Evolutionary conservation across 768 basidiomycete genomes (phyloP), one percentile per base, ranked within the genome.

Genomic region (Mycena rosella): DNA sequence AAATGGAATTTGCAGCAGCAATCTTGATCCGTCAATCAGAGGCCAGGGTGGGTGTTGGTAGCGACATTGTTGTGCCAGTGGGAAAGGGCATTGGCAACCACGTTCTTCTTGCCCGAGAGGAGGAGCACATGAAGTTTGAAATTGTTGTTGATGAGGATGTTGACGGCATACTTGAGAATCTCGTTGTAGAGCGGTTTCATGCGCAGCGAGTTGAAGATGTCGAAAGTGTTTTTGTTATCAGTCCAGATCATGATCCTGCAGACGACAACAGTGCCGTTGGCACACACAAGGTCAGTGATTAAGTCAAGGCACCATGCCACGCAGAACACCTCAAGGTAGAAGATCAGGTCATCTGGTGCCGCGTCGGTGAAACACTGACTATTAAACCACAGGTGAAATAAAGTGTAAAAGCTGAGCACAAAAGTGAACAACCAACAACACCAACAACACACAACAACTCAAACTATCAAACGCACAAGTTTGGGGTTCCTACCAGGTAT

Each of bases 31-130:
- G n/a, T n/a, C 20, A 18, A 65, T 72, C 42, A 26, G 3, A 57
- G 49, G 8, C 26, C 67, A 20, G 65, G 26, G 66, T 55, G 20
- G 51, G 27, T 17, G 48, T 20, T 0, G n/a, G 62, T 17, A 24
- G 68, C 34, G 52, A 10, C 26, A 63, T 66, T 22, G 61, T 68
- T 42, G 49, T 62, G 1, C 67, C 47, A 70, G 8, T 73, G 74
- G 0, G 77, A 79, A 0, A 81, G 60, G 0, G 74, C 71, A 49
- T 80, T 78, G 4, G 77, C 79, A 1, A 78, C 66, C 2, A 34
- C 18, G 48, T 79, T 80, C 0, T 69, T 6, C 10, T 69, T 58
- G 0, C 75, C 72, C 0, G 71, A 59, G 5, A 79, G 34, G 22
- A 76, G 75, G 0, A 74, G 27, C 0, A 80, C 74, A 0, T 71